These are phyloP conservation scores for Globisporangium apiculatum DNA, from an alignment of 352 stramenopile species.

Conservation along the genomic window DNA sequence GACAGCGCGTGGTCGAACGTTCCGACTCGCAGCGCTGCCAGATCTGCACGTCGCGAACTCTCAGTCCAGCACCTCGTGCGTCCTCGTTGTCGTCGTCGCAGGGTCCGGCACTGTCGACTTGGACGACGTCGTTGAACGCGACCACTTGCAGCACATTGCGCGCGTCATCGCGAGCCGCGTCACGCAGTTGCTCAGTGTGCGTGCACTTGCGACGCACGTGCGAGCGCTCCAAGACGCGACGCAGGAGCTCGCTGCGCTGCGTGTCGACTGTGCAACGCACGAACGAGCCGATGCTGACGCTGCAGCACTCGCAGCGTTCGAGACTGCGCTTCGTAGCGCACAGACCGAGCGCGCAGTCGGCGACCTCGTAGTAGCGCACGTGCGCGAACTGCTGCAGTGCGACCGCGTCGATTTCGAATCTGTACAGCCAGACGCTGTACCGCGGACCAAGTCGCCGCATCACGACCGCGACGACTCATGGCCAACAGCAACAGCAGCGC, in stretches of 20 bases:
- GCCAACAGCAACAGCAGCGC: no score
- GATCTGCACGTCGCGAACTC: not conserved
- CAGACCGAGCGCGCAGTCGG: slow-evolving; percentile 3
- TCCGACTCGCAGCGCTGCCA: slow-evolving; percentile 1
- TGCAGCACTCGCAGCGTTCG: slow-evolving; percentile 2
- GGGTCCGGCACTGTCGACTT: slow-evolving; percentile 6
- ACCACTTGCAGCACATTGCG: slow-evolving; percentile 9
- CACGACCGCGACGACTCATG: no score
- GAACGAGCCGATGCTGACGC: slow-evolving; percentile 1
- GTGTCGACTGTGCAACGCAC: not conserved
- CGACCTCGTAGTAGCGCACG: not conserved
- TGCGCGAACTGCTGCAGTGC: slow-evolving; percentile 9
- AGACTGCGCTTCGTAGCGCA: not conserved
- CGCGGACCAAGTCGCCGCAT: no score
- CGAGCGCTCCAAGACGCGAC: not conserved
- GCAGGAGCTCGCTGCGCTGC: not conserved
- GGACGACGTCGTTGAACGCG: slow-evolving; percentile 6
- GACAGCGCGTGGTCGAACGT: no score
- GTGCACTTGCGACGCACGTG: not conserved
- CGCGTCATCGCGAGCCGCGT: not conserved
- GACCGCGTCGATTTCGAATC: slow-evolving; percentile 2
- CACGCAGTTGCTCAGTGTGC: slow-evolving; percentile 1
- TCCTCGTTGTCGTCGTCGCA: slow-evolving; percentile 1
- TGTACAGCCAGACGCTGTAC: not conserved
- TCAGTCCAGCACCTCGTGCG: not conserved